Conservation (phyloP, 192 early-diverging fungal genomes). For the Allomyces arbusculus region DNA sequence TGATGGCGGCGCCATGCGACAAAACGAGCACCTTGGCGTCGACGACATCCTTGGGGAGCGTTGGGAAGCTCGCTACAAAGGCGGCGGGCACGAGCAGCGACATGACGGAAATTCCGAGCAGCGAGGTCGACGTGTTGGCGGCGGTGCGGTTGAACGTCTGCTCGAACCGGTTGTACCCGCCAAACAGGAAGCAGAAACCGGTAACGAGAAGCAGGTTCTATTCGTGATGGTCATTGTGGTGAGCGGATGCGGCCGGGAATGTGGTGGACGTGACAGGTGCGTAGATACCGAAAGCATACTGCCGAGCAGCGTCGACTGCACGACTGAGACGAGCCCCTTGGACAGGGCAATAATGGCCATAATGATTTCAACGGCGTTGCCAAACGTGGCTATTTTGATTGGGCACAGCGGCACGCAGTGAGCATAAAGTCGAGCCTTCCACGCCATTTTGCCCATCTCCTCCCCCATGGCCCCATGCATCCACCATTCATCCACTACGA, state of each 20-base stretch:
- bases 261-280: background rate
- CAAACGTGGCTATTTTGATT: conserved; percentile 30
- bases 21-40: conserved; percentile 15
- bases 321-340: conserved; percentile 54
- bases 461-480: no score
- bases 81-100: conserved; percentile 52
- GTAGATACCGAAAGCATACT: conserved; percentile 46
- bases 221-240: background rate
- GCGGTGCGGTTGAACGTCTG: conserved; percentile 50
- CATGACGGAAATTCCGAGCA: conserved; percentile 43
- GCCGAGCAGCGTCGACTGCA: conserved; percentile 74
- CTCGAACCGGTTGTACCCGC: conserved; percentile 53
- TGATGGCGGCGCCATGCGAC: conserved; percentile 43
- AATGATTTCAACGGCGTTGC: conserved; percentile 76
- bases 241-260: no score
- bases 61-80: conserved; percentile 12
- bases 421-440: no score
- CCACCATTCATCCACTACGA: background rate
- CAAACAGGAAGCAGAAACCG: conserved; percentile 68
- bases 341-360: conserved; percentile 62
- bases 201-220: conserved; percentile 18
- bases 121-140: conserved; percentile 48
- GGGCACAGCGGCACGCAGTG: no score
- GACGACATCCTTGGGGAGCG: background rate
- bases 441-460: no score